These are phyloP conservation scores for Phylloporus sp. DNA, from an alignment of 768 basidiomycete genomes.

Conservation along the genomic window DNA sequence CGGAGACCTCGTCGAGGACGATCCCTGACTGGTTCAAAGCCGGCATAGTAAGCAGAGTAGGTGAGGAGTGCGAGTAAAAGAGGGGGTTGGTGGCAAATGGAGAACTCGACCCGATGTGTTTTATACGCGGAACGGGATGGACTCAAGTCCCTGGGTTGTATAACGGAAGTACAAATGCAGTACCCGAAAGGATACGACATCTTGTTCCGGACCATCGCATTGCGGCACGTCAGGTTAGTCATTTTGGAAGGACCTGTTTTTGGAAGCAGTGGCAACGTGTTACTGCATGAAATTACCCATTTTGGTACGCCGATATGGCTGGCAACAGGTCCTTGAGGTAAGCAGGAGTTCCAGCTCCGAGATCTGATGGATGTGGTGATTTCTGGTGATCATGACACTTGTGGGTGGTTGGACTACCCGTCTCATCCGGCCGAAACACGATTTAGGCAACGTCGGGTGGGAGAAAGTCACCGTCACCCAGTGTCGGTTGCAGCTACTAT, in stretches of 20 bases:
- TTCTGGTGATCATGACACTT: slow-evolving; percentile 15
- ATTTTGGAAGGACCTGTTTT: slow-evolving; percentile 11
- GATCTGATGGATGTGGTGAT: slow-evolving; percentile 16
- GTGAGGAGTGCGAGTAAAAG: background rate
- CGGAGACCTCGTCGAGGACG: slow-evolving; percentile 42
- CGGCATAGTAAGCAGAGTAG: slow-evolving; percentile 19
- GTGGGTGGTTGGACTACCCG: background rate
- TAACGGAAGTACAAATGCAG: slow-evolving; percentile 11
- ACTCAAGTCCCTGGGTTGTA: slow-evolving; percentile 4
- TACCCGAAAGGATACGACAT: slow-evolving; percentile 18
- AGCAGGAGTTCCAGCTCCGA: slow-evolving; percentile 2
- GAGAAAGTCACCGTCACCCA: slow-evolving; percentile 7
- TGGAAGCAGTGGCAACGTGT: slow-evolving; percentile 14
- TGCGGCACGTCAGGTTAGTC: slow-evolving; percentile 10
- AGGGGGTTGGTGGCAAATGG: slow-evolving; percentile 1
- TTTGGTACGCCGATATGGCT: slow-evolving; percentile 4
- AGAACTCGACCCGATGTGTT: slow-evolving; percentile 2
- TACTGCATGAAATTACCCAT: slow-evolving; percentile 10
- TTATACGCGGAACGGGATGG: slow-evolving; percentile 19
- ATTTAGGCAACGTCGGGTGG: slow-evolving; percentile 1
- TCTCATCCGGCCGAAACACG: slow-evolving; percentile 11
- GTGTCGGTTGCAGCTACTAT: slow-evolving; percentile 6
- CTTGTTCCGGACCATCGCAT: slow-evolving; percentile 18
- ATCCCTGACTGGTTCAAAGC: slow-evolving; percentile 25
- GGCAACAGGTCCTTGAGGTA: slow-evolving; percentile 1